Evolutionary conservation across 139 green algal genomes (phyloP), one percentile per base, ranked within the genome.

Genomic region (Chlorella ohadii): DNA sequence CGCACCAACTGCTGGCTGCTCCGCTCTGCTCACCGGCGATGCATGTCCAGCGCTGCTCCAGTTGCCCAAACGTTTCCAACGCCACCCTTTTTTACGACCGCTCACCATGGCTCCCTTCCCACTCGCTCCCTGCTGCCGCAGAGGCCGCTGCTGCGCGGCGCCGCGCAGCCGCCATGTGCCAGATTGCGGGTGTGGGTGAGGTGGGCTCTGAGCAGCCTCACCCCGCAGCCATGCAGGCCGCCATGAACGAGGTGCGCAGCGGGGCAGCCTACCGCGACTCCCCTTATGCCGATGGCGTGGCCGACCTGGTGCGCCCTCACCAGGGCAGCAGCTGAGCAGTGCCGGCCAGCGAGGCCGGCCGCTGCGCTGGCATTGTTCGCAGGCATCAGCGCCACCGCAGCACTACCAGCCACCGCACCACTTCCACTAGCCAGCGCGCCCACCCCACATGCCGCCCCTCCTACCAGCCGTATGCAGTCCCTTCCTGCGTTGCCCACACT

Each of bases 121-220:
- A 2, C 11, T 27, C 34, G 3, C 34, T 27, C 23, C 56, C 74
- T 51, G 55, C 31, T 51, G 51, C 51, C 41, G 78, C 78, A 86
- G 72, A 77, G 0, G 68, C 75, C 19, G 22, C 23, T 3, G 72
- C 36, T 5, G 70, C 66, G 12, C 55, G 73, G 36, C 79, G 72
- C 34, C 71, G 83, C 56, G 72, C 59, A 9, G 22, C 57, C n/a
- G 44, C 66, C 66, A 67, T 80, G 38, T 82, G 72, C 39, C 72
- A 61, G 41, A 64, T 88, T 13, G 67, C 84, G 25, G 84, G 84
- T 28, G 84, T 88, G 73, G 84, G 84, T 9, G 51, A 72, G 25
- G 84, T 67, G 22, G 84, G 38, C 19, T 28, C 16, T 15, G 44
- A 88, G 57, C 67, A 79, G 23, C 9, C 51, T 19, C 28, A 33